These are phyloP conservation scores for Blastobotrys arbuscula DNA, from an alignment of 1,139 yeast genomes.

Conservation along the genomic window DNA sequence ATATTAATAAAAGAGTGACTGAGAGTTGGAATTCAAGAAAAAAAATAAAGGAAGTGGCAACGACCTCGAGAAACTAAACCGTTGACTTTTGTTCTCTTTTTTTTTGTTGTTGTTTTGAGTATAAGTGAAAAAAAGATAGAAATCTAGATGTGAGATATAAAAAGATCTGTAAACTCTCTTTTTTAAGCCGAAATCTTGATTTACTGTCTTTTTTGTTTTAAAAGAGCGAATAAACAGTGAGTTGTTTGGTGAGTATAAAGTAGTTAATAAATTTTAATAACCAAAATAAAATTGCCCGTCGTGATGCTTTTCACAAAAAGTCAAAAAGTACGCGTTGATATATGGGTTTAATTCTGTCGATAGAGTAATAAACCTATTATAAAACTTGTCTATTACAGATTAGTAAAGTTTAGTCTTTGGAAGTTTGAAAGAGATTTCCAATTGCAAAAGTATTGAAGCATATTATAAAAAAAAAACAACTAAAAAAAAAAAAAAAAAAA, in stretches of 20 bases:
- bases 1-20: not conserved
- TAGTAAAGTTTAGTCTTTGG: too few relatives aligned
- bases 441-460: too few relatives aligned
- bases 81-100: not conserved
- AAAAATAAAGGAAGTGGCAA: not conserved
- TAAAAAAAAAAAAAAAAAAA: too few relatives aligned
- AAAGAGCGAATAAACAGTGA: constrained; percentile 2
- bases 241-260: not conserved
- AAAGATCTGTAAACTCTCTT: not conserved
- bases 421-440: too few relatives aligned
- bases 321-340: not conserved
- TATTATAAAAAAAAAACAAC: too few relatives aligned
- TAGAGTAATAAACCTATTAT: too few relatives aligned
- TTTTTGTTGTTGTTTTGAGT: not conserved
- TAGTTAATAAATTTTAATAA: not conserved
- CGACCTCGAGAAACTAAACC: not conserved
- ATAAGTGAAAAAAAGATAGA: too few relatives aligned
- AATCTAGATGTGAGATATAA: not conserved
- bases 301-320: not conserved
- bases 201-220: not conserved
- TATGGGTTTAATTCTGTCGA: too few relatives aligned
- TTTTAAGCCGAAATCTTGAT: not conserved
- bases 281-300: not conserved
- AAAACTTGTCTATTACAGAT: too few relatives aligned
- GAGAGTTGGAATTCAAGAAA: not conserved